Percentiles rank a stretch among this genome's conserved stretches.
These are phyloP conservation scores for Sporothrix mexicana DNA, from an alignment of 2,329 filamentous ascomycete species.

Conservation along the genomic window DNA sequence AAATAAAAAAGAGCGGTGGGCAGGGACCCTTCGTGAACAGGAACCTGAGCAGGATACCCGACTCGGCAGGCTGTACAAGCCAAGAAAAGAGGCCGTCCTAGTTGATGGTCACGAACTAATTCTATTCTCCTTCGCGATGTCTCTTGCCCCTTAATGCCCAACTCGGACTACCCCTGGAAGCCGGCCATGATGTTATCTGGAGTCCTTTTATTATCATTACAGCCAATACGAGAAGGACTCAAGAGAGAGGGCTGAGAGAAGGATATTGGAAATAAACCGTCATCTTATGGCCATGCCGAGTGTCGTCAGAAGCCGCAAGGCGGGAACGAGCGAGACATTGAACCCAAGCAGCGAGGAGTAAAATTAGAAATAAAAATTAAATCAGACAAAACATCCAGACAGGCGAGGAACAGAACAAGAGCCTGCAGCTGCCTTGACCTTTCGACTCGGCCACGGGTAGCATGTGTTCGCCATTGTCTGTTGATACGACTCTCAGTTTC, in stretches of 20 bases:
- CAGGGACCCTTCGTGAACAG: neutral
- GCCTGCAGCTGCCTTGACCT: neutral
- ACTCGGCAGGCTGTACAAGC: neutral
- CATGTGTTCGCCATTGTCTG: neutral
- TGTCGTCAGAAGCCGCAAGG: neutral
- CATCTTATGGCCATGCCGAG: too few relatives aligned
- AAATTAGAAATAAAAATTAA: neutral
- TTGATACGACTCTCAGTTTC: too few relatives aligned
- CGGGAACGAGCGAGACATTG: neutral
- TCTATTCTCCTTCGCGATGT: neutral
- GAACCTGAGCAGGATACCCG: neutral
- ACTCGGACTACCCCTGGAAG: neutral
- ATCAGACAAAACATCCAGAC: neutral
- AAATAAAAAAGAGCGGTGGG: neutral
- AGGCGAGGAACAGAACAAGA: too few relatives aligned
- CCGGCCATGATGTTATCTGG: neutral
- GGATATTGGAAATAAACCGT: neutral
- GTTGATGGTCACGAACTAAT: neutral
- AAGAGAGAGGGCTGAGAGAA: neutral
- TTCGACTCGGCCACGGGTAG: too few relatives aligned
- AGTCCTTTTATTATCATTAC: neutral
- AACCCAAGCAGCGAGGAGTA: too few relatives aligned
- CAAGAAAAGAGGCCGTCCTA: neutral
- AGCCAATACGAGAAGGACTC: neutral
- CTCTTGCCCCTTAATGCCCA: neutral